Base-by-base conservation (phyloP, 495 filamentous ascomycete species). In the Tuber aestivum region DNA sequence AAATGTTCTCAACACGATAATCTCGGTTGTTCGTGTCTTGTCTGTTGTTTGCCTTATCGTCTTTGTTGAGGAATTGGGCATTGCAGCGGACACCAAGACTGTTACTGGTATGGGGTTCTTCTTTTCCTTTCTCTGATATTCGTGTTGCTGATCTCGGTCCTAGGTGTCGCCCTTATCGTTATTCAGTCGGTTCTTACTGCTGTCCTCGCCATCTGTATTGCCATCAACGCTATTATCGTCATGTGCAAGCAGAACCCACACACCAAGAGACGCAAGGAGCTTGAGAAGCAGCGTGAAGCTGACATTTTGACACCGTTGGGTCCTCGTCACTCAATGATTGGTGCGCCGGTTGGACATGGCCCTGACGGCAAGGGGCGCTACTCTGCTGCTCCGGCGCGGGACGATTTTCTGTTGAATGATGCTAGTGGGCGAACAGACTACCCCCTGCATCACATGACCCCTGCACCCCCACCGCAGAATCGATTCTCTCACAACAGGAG, bases 31-130 rank as follows among this genome's bases (percentile, higher is more conserved):
- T n/a, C 90, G 95, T n/a, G 93, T 97, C 10, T 85, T 97, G 65
- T 97, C 95, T 1, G 91, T 96, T 41, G 88, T 89, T 50, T 97
- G 95, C 84, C 93, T 98, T 79, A 84, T 99, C 80, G 87, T 98
- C 41, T 99, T 98, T 81, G 95, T 97, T 27, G 92, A 97, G 81
- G 90, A 97, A 84, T 91, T 99, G 69, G 93, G 93, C 50, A 90
- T 99, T 77, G 87, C 91, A 8, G 92, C 97, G 80, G 96, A 94
- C 16, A 97, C 95, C n/a, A 94, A 98, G 85, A 98, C 95, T 3
- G 89, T 97, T 76, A 92, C 90, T 56, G 81, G 80, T 82, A 72
- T 72, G 79, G 1, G 16, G 27, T 78, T 48, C 20, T 48, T 35
- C 0, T 4, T 7, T 40, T 35, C 9, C 38, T n/a, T 37, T 41